phyloP scores from a whole-genome alignment of 2,329 filamentous ascomycete genomes.

The Gaeumannomyces sp. region DNA sequence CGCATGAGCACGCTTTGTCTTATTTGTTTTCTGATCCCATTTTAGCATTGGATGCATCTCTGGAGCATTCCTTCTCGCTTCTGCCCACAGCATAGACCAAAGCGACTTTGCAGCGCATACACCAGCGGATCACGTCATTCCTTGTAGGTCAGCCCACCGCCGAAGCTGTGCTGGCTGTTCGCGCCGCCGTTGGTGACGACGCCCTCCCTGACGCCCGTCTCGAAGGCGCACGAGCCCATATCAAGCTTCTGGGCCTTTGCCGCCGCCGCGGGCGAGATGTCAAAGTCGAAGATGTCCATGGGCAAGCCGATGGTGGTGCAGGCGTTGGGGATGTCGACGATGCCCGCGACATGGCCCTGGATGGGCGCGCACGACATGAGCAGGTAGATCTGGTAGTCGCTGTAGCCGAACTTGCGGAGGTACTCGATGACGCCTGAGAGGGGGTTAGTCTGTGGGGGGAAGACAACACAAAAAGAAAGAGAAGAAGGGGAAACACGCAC shows the following conservation, averaged over 20 bases:
- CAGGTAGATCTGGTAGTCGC: constrained; percentile 75
- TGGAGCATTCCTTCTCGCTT: not conserved
- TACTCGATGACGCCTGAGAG: constrained; percentile 65
- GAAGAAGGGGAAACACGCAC: constrained; percentile 22
- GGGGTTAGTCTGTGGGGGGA: not conserved
- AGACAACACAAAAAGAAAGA: constrained; percentile 6
- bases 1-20: not conserved
- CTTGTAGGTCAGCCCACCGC: constrained; percentile 46
- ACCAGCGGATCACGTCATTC: constrained; percentile 8
- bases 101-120: not conserved
- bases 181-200: constrained; percentile 35
- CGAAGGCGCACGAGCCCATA: constrained; percentile 66
- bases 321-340: constrained; percentile 86
- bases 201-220: constrained; percentile 39
- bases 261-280: constrained; percentile 61
- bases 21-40: not conserved
- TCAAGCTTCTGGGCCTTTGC: constrained; percentile 44
- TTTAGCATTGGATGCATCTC: not conserved
- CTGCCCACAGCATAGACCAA: not conserved
- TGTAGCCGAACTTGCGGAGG: constrained; percentile 65
- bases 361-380: constrained; percentile 80
- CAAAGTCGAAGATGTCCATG: constrained; percentile 93
- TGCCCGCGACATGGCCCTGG: constrained; percentile 80
- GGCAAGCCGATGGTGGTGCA: constrained; percentile 85
- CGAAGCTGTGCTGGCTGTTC: constrained; percentile 43